Conservation (phyloP, 371 early-diverging fungal genomes). For the Rhizopus stolonifer region DNA sequence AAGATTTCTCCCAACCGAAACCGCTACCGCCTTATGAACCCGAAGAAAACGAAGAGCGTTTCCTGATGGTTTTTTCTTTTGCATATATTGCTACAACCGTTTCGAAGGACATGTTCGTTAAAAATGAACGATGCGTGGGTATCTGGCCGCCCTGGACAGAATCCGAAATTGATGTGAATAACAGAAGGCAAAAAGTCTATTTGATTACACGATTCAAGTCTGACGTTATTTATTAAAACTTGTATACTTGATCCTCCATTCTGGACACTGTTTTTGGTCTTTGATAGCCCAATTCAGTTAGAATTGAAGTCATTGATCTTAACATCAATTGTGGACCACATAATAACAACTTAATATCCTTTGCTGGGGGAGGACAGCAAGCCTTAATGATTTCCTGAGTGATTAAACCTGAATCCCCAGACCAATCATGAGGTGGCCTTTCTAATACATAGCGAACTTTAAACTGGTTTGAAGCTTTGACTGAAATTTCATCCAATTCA, state of each 20-base stretch:
- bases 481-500: slow-evolving; percentile 74
- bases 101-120: slow-evolving; percentile 6
- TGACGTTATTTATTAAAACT: slow-evolving; percentile 62
- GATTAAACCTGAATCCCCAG: slow-evolving; percentile 80
- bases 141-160: slow-evolving; percentile 23
- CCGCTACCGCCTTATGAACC: slow-evolving; percentile 10
- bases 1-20: slow-evolving; percentile 10
- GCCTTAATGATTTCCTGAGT: slow-evolving; percentile 72
- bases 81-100: slow-evolving; percentile 3
- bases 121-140: slow-evolving; percentile 18
- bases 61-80: slow-evolving; percentile 18
- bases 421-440: slow-evolving; percentile 78
- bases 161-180: not conserved
- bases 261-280: slow-evolving; percentile 81
- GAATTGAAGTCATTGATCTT: slow-evolving; percentile 65
- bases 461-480: slow-evolving; percentile 76
- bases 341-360: slow-evolving; percentile 81
- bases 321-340: slow-evolving; percentile 90
- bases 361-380: slow-evolving; percentile 68
- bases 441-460: slow-evolving; percentile 82
- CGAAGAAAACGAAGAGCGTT: slow-evolving; percentile 2
- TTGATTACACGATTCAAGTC: slow-evolving; percentile 21
- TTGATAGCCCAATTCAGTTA: slow-evolving; percentile 70
- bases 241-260: slow-evolving; percentile 86
- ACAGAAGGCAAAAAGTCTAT: slow-evolving; percentile 1